Conservation (phyloP, 1,284 basidiomycete genomes). For the Puccinia horiana region DNA sequence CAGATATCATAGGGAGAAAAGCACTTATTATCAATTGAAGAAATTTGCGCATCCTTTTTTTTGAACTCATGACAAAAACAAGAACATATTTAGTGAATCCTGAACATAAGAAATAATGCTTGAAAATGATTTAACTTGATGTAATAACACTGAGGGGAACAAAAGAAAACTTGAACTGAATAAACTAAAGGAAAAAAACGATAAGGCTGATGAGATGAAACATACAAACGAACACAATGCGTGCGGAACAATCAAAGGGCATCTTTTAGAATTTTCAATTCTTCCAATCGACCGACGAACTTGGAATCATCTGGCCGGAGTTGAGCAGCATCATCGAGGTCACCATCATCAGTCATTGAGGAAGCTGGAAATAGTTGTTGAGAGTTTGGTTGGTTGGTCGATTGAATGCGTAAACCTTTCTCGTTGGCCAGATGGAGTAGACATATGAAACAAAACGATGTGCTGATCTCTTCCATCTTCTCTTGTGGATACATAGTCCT, state of each 20-base stretch:
- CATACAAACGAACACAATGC: not conserved
- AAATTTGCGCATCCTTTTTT: too few species aligned
- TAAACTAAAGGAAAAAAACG: too few species aligned
- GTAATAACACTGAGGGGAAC: too few species aligned
- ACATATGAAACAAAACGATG: constrained; percentile 99
- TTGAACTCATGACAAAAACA: too few species aligned
- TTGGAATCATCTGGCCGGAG: constrained; percentile 15
- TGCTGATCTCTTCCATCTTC: constrained; percentile 97
- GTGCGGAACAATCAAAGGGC: not conserved
- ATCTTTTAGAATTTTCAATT: constrained; percentile 36
- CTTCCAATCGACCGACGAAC: constrained; percentile 42
- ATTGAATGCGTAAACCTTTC: constrained; percentile 67
- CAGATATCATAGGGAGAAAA: too few species aligned
- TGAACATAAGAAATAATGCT: too few species aligned
- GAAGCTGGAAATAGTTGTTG: not conserved
- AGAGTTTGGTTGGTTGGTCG: not conserved
- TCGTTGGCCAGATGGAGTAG: constrained; percentile 92
- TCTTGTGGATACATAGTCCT: constrained; percentile 81
- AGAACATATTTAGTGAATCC: too few species aligned
- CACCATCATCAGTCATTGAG: not conserved
- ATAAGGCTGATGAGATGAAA: too few species aligned
- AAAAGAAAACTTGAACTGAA: too few species aligned
- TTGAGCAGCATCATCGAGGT: not conserved
- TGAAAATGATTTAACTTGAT: too few species aligned
- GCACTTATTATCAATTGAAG: too few species aligned